Evolutionary conservation across 2,329 filamentous ascomycete species (phyloP).

Genomic region (Aspergillus sp.): DNA sequence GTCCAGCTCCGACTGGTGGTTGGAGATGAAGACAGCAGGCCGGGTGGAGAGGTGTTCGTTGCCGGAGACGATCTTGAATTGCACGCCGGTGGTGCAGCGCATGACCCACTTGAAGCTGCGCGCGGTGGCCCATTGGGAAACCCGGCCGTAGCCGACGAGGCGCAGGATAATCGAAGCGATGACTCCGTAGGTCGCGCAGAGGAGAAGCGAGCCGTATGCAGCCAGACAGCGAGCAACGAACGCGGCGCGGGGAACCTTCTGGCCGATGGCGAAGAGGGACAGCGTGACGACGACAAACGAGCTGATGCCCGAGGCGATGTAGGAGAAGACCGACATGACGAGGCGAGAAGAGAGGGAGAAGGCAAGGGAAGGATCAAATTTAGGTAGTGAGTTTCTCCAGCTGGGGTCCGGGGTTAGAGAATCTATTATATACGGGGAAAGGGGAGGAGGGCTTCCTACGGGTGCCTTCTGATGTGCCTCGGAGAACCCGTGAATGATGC

Average conservation of each 20-base stretch:
- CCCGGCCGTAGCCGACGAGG: conserved; percentile 67
- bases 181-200: conserved; percentile 70
- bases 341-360: neutral
- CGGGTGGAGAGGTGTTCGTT: conserved; percentile 63
- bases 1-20: conserved; percentile 96
- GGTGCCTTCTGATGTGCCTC: neutral
- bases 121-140: conserved; percentile 82
- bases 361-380: neutral
- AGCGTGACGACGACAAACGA: conserved; percentile 63
- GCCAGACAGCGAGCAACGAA: conserved; percentile 49
- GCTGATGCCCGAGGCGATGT: conserved; percentile 59
- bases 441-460: conserved; percentile 1
- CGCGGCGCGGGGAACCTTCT: conserved; percentile 43
- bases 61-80: conserved; percentile 70
- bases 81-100: conserved; percentile 71
- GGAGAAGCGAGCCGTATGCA: conserved; percentile 45
- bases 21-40: conserved; percentile 87
- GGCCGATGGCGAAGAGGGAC: conserved; percentile 45
- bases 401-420: neutral
- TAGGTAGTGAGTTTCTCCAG: neutral
- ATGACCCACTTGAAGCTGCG: conserved; percentile 79
- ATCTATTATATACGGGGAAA: neutral
- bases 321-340: conserved; percentile 63
- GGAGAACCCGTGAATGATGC: conserved; percentile 12
- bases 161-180: conserved; percentile 70